These are phyloP conservation scores for Hypericum perforatum DNA, from an alignment of 345 rosid species.

Conservation along the genomic window DNA sequence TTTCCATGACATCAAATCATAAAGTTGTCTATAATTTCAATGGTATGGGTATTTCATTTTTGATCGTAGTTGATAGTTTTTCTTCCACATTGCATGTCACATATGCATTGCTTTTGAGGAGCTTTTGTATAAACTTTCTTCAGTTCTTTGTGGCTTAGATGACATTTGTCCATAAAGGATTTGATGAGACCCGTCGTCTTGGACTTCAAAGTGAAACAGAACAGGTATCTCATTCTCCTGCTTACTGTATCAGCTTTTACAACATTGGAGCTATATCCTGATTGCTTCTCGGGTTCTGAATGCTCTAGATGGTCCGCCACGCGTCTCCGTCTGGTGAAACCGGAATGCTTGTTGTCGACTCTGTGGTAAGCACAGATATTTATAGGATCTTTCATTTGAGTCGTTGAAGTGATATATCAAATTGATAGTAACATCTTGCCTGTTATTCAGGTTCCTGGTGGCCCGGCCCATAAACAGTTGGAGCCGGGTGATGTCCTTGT, in stretches of 20 bases:
- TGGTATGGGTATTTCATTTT: too few species aligned
- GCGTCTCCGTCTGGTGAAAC: constrained; percentile 77
- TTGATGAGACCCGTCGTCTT: constrained; percentile 91
- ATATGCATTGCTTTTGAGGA: not conserved
- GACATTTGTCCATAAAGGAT: constrained; percentile 89
- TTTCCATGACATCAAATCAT: too few species aligned
- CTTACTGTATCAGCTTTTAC: not conserved
- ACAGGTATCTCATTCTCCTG: constrained; percentile 42
- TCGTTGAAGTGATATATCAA: not conserved
- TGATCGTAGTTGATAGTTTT: too few species aligned
- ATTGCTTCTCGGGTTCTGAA: constrained; percentile 15
- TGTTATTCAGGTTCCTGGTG: constrained; percentile 76
- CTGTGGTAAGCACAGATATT: constrained; percentile 46
- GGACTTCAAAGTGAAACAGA: constrained; percentile 81
- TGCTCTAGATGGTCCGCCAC: constrained; percentile 62
- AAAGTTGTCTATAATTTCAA: too few species aligned
- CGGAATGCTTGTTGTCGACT: constrained; percentile 93
- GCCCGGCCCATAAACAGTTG: constrained; percentile 73
- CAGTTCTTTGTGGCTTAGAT: constrained; percentile 30
- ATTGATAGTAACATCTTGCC: constrained; percentile 11
- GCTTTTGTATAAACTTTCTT: constrained; percentile 3
- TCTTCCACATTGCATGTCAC: too few species aligned
- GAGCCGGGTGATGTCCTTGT: constrained; percentile 97
- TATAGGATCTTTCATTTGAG: not conserved
- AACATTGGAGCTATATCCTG: constrained; percentile 11